Conservation (phyloP, 768 basidiomycete species). For the Tricholoma terreum region DNA sequence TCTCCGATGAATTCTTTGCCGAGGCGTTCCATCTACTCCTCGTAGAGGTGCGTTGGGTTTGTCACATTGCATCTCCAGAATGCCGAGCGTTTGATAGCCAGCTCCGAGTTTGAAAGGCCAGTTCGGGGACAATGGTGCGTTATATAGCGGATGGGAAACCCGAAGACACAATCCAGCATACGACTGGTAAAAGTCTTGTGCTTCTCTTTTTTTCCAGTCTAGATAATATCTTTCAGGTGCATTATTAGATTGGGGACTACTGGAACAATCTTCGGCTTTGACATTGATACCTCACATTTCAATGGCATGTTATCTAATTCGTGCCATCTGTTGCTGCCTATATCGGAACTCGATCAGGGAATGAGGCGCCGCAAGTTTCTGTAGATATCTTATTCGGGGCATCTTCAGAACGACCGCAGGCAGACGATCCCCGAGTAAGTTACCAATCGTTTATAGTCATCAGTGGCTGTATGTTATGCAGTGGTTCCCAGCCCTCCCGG, state of each 20-base stretch:
- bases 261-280: slow-evolving; percentile 75
- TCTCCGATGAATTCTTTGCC: slow-evolving; percentile 97
- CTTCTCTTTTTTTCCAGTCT: background rate
- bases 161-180: slow-evolving; percentile 82
- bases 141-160: slow-evolving; percentile 94
- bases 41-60: slow-evolving; percentile 56
- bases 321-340: background rate
- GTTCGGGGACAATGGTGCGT: slow-evolving; percentile 92
- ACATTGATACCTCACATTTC: slow-evolving; percentile 95
- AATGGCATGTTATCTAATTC: slow-evolving; percentile 53
- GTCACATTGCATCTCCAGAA: background rate
- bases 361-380: slow-evolving; percentile 82
- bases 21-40: slow-evolving; percentile 79
- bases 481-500: slow-evolving; percentile 84
- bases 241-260: slow-evolving; percentile 85
- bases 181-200: slow-evolving; percentile 65
- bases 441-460: background rate
- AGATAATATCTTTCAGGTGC: slow-evolving; percentile 51
- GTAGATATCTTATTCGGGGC: slow-evolving; percentile 56
- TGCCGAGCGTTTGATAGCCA: slow-evolving; percentile 49
- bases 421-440: slow-evolving; percentile 54
- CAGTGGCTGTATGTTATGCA: slow-evolving; percentile 26
- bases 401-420: slow-evolving; percentile 40
- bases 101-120: slow-evolving; percentile 90
- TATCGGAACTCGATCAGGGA: slow-evolving; percentile 45